Conservation (phyloP, 805 yeast genomes). For the Sugiyamaella chiloensis region DNA sequence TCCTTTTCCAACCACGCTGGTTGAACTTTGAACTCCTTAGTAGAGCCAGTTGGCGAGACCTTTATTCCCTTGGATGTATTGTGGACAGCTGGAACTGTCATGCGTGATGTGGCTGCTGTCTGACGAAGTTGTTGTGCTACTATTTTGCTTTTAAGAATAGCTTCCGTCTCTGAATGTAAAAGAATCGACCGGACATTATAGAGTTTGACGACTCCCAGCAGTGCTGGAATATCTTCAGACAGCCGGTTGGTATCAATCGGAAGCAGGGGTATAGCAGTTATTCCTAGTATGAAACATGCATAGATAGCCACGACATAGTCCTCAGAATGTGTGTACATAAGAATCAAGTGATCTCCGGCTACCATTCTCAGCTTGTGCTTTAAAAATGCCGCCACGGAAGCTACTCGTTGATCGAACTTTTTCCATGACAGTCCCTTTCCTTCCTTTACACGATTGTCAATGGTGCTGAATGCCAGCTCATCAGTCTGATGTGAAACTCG, state of each 20-base stretch:
- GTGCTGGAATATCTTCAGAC: conserved; percentile 69
- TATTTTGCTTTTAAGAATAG: conserved; percentile 63
- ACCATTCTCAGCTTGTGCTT: conserved; percentile 59
- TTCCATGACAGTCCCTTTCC: conserved; percentile 69
- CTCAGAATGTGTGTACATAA: conserved; percentile 84
- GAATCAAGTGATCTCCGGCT: conserved; percentile 69
- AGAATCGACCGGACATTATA: conserved; percentile 69
- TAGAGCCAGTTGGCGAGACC: conserved; percentile 29
- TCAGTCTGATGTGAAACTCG: conserved; percentile 74
- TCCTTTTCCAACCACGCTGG: conserved; percentile 36
- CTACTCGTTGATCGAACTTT: conserved; percentile 71
- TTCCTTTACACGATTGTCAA: conserved; percentile 43
- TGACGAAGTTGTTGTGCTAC: conserved; percentile 58
- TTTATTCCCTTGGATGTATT: conserved; percentile 59
- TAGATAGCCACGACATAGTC: conserved; percentile 78
- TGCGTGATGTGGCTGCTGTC: conserved; percentile 30
- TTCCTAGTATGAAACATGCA: conserved; percentile 83
- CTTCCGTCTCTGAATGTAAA: conserved; percentile 74
- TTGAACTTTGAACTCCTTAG: conserved; percentile 24
- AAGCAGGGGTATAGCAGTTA: conserved; percentile 71
- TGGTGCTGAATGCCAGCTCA: conserved; percentile 61
- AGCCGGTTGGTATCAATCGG: conserved; percentile 66
- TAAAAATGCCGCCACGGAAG: conserved; percentile 69
- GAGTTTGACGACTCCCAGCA: conserved; percentile 63
- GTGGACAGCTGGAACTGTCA: conserved; percentile 50